phyloP scores from a whole-genome alignment of 768 basidiomycete genomes.

The Hygrophorus pudorinus region DNA sequence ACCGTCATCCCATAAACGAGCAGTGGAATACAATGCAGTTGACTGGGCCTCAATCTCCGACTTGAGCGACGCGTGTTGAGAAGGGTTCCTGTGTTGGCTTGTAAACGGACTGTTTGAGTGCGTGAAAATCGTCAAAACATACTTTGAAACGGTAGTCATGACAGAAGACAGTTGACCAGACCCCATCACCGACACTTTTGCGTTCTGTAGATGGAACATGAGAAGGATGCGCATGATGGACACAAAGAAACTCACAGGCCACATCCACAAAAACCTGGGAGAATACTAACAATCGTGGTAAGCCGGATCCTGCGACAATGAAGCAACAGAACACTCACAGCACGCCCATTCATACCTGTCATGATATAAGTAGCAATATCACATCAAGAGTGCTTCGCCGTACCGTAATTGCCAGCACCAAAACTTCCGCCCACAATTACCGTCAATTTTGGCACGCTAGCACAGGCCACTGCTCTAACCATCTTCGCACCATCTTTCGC shows the following conservation, averaged over 20 bases:
- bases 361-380: conserved; percentile 6
- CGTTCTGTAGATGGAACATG: conserved; percentile 43
- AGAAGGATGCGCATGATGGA: neutral
- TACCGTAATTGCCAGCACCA: conserved; percentile 92
- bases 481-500: conserved; percentile 97
- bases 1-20: conserved; percentile 91
- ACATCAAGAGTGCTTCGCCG: conserved; percentile 12
- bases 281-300: conserved; percentile 52
- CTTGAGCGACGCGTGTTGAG: conserved; percentile 65
- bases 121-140: conserved; percentile 15
- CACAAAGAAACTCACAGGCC: conserved; percentile 58
- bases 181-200: conserved; percentile 93
- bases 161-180: conserved; percentile 88
- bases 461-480: conserved; percentile 91
- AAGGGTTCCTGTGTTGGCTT: conserved; percentile 49
- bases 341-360: conserved; percentile 84
- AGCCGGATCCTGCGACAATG: conserved; percentile 7
- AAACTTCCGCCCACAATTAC: conserved; percentile 91
- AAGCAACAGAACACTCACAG: conserved; percentile 43
- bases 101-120: neutral
- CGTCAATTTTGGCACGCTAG: conserved; percentile 90
- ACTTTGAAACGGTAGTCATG: conserved; percentile 86
- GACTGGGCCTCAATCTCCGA: conserved; percentile 85
- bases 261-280: conserved; percentile 95
- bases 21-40: conserved; percentile 78